Base-by-base conservation (phyloP, 2,329 filamentous ascomycete genomes). In the Monosporascus sp. region DNA sequence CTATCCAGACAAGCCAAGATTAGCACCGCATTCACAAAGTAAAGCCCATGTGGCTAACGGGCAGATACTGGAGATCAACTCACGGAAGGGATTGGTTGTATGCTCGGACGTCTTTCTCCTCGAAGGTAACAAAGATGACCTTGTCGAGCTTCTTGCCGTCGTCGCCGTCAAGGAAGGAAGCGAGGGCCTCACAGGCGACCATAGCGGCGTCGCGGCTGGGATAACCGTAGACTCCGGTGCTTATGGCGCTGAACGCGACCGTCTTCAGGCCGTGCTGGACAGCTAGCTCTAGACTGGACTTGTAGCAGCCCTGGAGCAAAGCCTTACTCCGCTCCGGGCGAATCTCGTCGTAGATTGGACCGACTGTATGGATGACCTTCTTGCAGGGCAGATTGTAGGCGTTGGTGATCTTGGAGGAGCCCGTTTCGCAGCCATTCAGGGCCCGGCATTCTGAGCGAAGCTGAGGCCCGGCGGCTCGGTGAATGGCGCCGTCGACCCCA, bases 401-500 rank as follows among this genome's bases (percentile, higher is more conserved):
- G 37, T 74, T 69, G 0, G 94, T 97, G 64, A 96, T 90, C 68
- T 93, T 93, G 25, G 91, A 89, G 25, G 81, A 76, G 49, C 94
- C 93, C 0, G 89, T 93, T 2, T 60, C 69, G 68, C 92, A 97
- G 49, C 90, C 89, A 47, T 77, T 67, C 2, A 97, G 77, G 0
- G 68, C 78, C n/a, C 73, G 70, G 70, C 93, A 97, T 73, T 94
- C 93, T 8, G 75, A 65, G 20, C 85, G 58, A 1, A 97, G 81
- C 0, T 70, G 69, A 0, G 73, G 80, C 0, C 94, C 94, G 1
- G 94, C 93, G 41, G 87, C 90, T 31, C 79, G 71, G 68, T 97
- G 94, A 62, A 97, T 97, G 27, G 91, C 88, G 41, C 87, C 88
- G 65, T 92, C 88, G 17, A 97, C 91, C 37, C 94, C 94, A n/a